Percentiles rank a stretch among this genome's conserved stretches.
These are phyloP conservation scores for Mucor velutinosus DNA, from an alignment of 371 early-diverging fungal species.

Conservation along the genomic window DNA sequence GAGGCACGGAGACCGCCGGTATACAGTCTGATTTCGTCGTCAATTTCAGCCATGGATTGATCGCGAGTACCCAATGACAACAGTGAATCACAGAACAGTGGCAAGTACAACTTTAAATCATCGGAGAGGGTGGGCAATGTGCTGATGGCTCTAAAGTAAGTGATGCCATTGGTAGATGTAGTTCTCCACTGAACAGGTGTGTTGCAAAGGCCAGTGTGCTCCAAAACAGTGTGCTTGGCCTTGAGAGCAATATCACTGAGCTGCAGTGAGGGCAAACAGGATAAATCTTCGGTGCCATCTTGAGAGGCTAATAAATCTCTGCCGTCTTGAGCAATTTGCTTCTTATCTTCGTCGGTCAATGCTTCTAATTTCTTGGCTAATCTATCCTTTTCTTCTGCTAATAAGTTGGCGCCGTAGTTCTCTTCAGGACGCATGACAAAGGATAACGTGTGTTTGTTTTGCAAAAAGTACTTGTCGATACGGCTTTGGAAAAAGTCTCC, in stretches of 20 bases:
- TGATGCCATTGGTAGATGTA: conserved; percentile 89
- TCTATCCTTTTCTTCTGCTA: conserved; percentile 65
- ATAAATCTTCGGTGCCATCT: conserved; percentile 74
- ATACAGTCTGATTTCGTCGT: conserved; percentile 82
- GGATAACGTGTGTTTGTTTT: conserved; percentile 76
- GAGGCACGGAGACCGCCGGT: conserved; percentile 86
- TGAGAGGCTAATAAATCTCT: conserved; percentile 69
- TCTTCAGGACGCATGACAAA: conserved; percentile 85
- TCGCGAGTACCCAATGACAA: conserved; percentile 82
- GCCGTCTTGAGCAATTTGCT: conserved; percentile 63
- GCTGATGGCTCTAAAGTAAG: conserved; percentile 82
- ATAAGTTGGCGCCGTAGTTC: conserved; percentile 59
- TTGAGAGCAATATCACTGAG: conserved; percentile 73
- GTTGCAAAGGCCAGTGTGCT: conserved; percentile 61
- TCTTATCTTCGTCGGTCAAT: conserved; percentile 64
- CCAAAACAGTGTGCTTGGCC: conserved; percentile 66
- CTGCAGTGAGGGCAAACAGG: conserved; percentile 81
- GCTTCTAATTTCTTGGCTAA: conserved; percentile 61
- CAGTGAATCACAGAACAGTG: conserved; percentile 80
- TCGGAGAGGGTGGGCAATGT: conserved; percentile 62
- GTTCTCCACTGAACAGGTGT: conserved; percentile 77
- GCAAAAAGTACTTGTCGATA: conserved; percentile 76
- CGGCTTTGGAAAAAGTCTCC: conserved; percentile 74
- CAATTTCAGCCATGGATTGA: conserved; percentile 82
- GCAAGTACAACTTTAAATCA: conserved; percentile 74